phyloP scores from a whole-genome alignment of 2,329 filamentous ascomycete genomes.

The Fusarium setosum region DNA sequence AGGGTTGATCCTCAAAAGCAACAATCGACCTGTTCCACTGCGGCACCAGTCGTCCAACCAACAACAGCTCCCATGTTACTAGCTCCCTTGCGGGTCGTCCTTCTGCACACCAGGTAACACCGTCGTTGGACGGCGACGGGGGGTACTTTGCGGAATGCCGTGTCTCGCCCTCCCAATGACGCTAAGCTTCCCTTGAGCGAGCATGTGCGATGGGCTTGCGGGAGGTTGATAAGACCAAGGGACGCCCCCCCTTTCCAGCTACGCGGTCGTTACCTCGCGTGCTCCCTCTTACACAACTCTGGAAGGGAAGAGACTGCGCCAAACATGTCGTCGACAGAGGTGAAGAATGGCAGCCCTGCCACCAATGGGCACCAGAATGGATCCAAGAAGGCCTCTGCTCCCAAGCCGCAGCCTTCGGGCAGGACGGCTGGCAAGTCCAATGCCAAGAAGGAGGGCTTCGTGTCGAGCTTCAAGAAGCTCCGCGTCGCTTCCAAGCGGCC shows the following conservation, averaged over 20 bases:
- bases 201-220: not conserved
- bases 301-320: too few relatives aligned
- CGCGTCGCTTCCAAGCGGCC: constrained; percentile 67
- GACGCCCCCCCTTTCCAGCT: constrained; percentile 8
- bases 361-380: constrained; percentile 35
- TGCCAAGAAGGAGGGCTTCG: constrained; percentile 39
- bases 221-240: constrained; percentile 13
- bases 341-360: constrained; percentile 39
- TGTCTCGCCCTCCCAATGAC: constrained; percentile 28
- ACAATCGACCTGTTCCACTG: constrained; percentile 26
- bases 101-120: not conserved
- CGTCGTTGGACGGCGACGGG: constrained; percentile 8
- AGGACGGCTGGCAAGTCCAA: constrained; percentile 10
- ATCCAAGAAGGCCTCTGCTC: constrained; percentile 17
- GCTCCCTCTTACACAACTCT: too few relatives aligned
- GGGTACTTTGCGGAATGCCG: constrained; percentile 35
- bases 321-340: constrained; percentile 35
- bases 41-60: constrained; percentile 26
- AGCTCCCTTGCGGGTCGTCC: not conserved
- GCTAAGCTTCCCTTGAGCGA: constrained; percentile 8
- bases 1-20: constrained; percentile 34
- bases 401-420: constrained; percentile 3
- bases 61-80: not conserved
- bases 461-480: constrained; percentile 47
- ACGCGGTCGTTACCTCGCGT: too few relatives aligned